Evolutionary conservation across 176 grass and related monocot species (phyloP).

Genomic region (Saccharum spontaneum): DNA sequence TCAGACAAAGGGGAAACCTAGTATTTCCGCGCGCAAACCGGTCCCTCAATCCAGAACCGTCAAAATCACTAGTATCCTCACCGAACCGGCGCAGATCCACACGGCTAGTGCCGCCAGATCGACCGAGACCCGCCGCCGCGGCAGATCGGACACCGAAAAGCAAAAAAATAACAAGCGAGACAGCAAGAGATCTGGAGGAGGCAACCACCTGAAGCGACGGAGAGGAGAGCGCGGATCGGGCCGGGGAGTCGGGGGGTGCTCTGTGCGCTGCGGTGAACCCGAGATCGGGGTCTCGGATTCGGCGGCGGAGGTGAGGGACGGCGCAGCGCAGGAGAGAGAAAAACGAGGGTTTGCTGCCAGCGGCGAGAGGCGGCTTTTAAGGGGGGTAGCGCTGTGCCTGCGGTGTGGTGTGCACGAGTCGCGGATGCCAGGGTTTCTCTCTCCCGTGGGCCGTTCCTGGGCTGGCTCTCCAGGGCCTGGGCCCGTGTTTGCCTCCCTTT

Average conservation of each 20-base stretch:
- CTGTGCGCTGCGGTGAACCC: constrained; percentile 37
- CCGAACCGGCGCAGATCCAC: constrained; percentile 30
- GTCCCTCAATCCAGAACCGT: not conserved
- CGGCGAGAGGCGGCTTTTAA: constrained; percentile 57
- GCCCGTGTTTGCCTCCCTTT: not conserved
- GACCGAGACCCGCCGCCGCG: not conserved
- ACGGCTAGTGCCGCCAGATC: not conserved
- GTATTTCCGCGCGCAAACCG: not conserved
- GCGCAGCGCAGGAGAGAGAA: constrained; percentile 57
- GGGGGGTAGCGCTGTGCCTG: not conserved
- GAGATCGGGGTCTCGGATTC: constrained; percentile 54
- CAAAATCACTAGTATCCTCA: not conserved
- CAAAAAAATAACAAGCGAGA: not conserved
- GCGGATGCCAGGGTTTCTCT: constrained; percentile 34
- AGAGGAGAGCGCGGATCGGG: constrained; percentile 29
- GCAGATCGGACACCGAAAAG: not conserved
- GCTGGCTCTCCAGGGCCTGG: not conserved
- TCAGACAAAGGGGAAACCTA: not conserved
- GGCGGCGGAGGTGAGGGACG: constrained; percentile 27
- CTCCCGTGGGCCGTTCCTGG: not conserved
- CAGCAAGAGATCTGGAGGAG: not conserved
- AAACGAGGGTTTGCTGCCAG: constrained; percentile 44
- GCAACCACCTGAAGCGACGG: constrained; percentile 39
- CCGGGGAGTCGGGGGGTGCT: not conserved
- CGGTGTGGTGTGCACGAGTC: not conserved